Conservation (phyloP, 306 rosid genomes). For the Echinosophora koreensis region DNA sequence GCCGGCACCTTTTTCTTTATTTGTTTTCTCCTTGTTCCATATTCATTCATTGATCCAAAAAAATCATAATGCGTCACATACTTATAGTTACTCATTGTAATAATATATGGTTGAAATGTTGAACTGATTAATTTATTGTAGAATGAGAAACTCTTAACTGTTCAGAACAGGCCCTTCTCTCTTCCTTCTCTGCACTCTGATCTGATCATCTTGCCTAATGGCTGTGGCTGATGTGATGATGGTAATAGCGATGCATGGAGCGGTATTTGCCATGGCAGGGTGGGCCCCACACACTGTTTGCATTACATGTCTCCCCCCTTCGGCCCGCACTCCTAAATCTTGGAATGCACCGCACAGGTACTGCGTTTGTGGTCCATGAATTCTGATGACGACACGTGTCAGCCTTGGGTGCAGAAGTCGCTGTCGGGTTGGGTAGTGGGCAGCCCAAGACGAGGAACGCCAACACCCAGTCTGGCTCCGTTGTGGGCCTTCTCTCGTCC, state of each 20-base stretch:
- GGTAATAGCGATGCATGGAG: background rate
- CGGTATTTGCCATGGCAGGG: background rate
- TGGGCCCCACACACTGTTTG: slow-evolving; percentile 17
- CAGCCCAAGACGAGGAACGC: slow-evolving; percentile 44
- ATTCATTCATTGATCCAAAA: background rate
- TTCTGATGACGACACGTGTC: slow-evolving; percentile 44
- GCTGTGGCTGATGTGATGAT: background rate
- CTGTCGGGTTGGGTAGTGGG: slow-evolving; percentile 49
- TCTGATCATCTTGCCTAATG: background rate
- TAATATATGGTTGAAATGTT: background rate
- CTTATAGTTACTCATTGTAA: too few relatives aligned
- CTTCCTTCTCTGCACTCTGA: too few relatives aligned
- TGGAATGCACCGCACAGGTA: background rate
- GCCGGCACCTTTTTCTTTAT: slow-evolving; percentile 2
- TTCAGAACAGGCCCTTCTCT: background rate
- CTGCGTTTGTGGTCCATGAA: slow-evolving; percentile 58
- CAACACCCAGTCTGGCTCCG: slow-evolving; percentile 25
- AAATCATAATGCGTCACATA: background rate
- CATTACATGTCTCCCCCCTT: background rate
- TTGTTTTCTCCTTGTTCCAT: background rate
- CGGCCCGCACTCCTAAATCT: slow-evolving; percentile 34
- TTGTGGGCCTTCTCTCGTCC: slow-evolving; percentile 30
- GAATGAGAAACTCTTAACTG: background rate
- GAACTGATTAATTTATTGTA: background rate
- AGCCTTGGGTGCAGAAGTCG: slow-evolving; percentile 46